phyloP scores from a whole-genome alignment of 1,139 yeast species.

The Scheffersomyces segobiensis region DNA sequence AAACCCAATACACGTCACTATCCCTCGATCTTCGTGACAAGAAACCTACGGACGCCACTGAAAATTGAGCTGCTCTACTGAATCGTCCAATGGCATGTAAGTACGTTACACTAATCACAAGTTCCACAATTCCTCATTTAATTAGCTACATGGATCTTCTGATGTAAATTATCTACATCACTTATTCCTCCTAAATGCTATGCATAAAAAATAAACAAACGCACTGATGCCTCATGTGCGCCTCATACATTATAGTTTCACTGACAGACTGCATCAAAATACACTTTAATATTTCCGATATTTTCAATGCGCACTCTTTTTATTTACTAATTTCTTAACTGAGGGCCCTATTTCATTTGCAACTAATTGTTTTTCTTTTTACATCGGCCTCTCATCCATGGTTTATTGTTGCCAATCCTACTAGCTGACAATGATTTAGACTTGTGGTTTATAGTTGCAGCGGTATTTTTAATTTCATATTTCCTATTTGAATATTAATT shows the following conservation, averaged over 20 bases:
- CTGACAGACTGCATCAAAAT: neutral
- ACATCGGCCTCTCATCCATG: neutral
- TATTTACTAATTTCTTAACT: conserved; percentile 1
- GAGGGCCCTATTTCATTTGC: neutral
- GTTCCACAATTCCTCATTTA: neutral
- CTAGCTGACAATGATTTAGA: neutral
- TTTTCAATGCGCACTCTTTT: neutral
- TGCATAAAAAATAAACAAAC: neutral
- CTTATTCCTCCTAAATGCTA: neutral
- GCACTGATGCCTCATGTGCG: neutral
- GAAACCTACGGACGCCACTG: too few species aligned
- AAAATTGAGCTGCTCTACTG: too few species aligned
- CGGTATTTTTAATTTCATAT: neutral
- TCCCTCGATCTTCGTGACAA: neutral
- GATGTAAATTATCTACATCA: neutral
- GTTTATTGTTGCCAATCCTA: neutral
- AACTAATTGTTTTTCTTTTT: neutral
- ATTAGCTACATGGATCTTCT: neutral
- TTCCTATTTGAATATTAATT: neutral
- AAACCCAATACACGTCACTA: neutral
- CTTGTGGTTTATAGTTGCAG: neutral
- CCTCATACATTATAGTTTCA: neutral
- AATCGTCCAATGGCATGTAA: neutral
- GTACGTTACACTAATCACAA: too few species aligned
- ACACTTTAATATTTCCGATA: neutral